Percentiles rank a stretch among this genome's conserved stretches.
phyloP scores from a whole-genome alignment of 2,329 filamentous ascomycete species.

The Hypoxylon sp. region DNA sequence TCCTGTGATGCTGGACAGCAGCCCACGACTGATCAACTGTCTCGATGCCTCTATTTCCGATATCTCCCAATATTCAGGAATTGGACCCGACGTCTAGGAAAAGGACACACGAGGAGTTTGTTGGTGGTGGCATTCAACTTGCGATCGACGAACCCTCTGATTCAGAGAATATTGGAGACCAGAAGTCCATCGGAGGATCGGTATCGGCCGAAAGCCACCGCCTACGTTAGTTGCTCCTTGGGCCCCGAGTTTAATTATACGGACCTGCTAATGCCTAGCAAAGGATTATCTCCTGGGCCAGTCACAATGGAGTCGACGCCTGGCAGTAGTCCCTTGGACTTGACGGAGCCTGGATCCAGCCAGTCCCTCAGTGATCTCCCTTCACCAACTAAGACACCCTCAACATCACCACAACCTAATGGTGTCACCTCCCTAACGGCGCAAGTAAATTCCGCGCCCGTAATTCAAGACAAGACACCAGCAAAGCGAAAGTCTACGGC shows the following conservation, averaged over 20 bases:
- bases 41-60: constrained; percentile 62
- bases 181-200: constrained; percentile 39
- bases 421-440: constrained; percentile 39
- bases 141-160: constrained; percentile 45
- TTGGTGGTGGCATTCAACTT: constrained; percentile 43
- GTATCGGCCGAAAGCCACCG: constrained; percentile 30
- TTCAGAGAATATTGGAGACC: constrained; percentile 38
- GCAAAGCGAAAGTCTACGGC: constrained; percentile 55
- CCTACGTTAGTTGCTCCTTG: constrained; percentile 39
- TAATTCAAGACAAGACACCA: constrained; percentile 47
- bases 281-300: constrained; percentile 40
- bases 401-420: constrained; percentile 43
- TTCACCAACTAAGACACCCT: constrained; percentile 51
- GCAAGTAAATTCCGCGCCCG: constrained; percentile 8
- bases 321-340: constrained; percentile 51
- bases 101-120: constrained; percentile 61
- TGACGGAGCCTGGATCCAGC: constrained; percentile 59
- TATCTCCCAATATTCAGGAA: constrained; percentile 63
- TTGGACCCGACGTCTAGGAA: constrained; percentile 59
- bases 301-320: constrained; percentile 47
- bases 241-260: not conserved
- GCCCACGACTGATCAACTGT: constrained; percentile 29
- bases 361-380: constrained; percentile 56
- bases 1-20: constrained; percentile 23
- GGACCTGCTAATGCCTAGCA: constrained; percentile 16